Evolutionary conservation across 1,284 basidiomycete genomes (phyloP).

Genomic region (Sanghuangporus sanghuang): DNA sequence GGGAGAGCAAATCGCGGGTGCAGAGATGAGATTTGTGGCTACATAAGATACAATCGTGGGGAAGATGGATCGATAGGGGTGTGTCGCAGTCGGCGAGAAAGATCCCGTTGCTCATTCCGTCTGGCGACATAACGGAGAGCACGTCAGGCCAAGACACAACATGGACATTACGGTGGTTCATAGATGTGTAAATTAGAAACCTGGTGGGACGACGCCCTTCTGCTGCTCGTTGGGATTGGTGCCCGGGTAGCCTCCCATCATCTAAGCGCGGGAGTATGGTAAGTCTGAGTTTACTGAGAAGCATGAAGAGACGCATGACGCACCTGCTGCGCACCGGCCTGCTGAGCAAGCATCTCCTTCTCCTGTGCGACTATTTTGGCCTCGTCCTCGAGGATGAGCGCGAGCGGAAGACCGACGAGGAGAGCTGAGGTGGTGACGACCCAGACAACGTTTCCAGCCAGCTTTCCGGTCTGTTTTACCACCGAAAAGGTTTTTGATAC

Average conservation of each 20-base stretch:
- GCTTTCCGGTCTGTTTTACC: conserved; percentile 60
- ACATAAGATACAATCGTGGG: conserved; percentile 13
- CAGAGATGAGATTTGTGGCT: conserved; percentile 9
- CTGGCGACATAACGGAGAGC: not conserved
- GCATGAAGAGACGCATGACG: conserved; percentile 25
- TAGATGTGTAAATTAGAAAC: conserved; percentile 44
- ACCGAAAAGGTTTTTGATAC: conserved; percentile 57
- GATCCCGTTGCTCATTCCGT: not conserved
- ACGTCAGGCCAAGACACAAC: conserved; percentile 8
- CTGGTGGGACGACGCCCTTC: conserved; percentile 71
- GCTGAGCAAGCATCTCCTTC: conserved; percentile 90
- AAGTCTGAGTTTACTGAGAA: conserved; percentile 18
- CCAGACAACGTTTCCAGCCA: conserved; percentile 90
- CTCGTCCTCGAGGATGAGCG: conserved; percentile 93
- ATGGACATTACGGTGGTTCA: conserved; percentile 2
- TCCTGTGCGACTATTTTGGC: conserved; percentile 92
- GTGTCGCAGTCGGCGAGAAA: not conserved
- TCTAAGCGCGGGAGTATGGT: conserved; percentile 36
- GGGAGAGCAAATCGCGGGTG: not conserved
- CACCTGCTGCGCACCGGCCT: conserved; percentile 88
- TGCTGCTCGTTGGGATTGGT: conserved; percentile 37
- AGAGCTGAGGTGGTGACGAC: conserved; percentile 91
- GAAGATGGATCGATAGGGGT: conserved; percentile 2
- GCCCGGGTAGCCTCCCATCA: conserved; percentile 52
- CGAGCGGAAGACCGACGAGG: conserved; percentile 89